These are phyloP conservation scores for Neobulgaria alba DNA, from an alignment of 2,329 filamentous ascomycete species.

Conservation along the genomic window DNA sequence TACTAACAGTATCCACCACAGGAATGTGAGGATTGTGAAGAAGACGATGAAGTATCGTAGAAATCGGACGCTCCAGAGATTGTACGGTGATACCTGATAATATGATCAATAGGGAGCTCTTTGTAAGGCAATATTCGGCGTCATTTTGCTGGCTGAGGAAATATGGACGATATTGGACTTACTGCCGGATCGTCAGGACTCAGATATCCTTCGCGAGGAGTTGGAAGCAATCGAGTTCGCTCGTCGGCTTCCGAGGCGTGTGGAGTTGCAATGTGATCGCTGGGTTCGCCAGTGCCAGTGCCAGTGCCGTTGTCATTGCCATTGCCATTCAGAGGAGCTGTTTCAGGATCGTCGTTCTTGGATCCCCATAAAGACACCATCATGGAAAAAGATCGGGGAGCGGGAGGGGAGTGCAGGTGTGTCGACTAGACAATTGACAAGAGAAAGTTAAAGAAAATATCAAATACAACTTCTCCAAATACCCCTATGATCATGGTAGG, in stretches of 20 bases:
- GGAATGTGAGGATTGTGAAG: conserved; percentile 64
- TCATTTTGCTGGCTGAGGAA: too few relatives aligned
- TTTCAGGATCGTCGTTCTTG: conserved; percentile 33
- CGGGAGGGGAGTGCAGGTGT: not conserved
- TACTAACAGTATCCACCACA: conserved; percentile 93
- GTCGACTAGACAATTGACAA: too few relatives aligned
- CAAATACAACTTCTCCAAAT: too few relatives aligned
- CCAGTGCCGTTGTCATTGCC: conserved; percentile 1
- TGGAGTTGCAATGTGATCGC: conserved; percentile 16
- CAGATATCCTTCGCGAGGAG: conserved; percentile 42
- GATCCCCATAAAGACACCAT: conserved; percentile 49
- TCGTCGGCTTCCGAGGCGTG: conserved; percentile 43
- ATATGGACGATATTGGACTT: too few relatives aligned
- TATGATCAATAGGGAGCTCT: conserved; percentile 16
- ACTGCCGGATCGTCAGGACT: conserved; percentile 78
- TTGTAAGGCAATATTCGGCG: too few relatives aligned
- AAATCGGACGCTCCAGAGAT: conserved; percentile 82
- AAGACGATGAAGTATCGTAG: conserved; percentile 70
- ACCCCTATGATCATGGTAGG: too few relatives aligned
- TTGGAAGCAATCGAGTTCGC: conserved; percentile 35
- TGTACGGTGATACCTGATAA: conserved; percentile 70
- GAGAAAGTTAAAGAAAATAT: not conserved
- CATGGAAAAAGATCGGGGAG: conserved; percentile 6
- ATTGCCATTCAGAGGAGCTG: conserved; percentile 10
- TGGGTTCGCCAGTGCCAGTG: conserved; percentile 12